phyloP scores from a whole-genome alignment of 2,329 filamentous ascomycete species.

The Venturia aucupariae region DNA sequence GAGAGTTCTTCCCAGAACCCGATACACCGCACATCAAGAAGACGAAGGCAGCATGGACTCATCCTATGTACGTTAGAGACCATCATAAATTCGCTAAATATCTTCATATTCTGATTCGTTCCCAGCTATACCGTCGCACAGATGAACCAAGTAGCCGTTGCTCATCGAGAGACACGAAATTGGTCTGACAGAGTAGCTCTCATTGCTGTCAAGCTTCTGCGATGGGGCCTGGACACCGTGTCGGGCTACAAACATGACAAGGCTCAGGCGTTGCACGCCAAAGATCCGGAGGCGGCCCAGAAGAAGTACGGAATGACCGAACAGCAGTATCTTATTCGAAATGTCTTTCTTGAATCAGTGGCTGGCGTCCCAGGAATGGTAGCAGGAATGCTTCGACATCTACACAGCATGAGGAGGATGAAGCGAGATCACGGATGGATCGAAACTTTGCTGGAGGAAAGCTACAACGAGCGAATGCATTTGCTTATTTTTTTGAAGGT shows the following conservation, averaged over 20 bases:
- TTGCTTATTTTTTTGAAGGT: slow-evolving; percentile 79
- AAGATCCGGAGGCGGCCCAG: slow-evolving; percentile 42
- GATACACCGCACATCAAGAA: slow-evolving; percentile 36
- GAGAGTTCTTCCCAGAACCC: slow-evolving; percentile 39
- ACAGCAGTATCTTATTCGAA: slow-evolving; percentile 79
- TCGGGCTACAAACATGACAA: slow-evolving; percentile 72
- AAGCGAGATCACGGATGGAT: slow-evolving; percentile 95
- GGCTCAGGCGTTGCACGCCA: slow-evolving; percentile 29
- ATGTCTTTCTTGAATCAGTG: slow-evolving; percentile 90
- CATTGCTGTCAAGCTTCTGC: slow-evolving; percentile 62
- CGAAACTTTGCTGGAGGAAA: slow-evolving; percentile 81
- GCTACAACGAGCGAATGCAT: slow-evolving; percentile 91
- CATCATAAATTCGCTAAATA: background rate
- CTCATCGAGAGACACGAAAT: slow-evolving; percentile 64
- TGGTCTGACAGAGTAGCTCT: slow-evolving; percentile 73
- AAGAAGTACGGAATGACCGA: slow-evolving; percentile 66
- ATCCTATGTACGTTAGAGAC: slow-evolving; percentile 32
- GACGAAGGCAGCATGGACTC: slow-evolving; percentile 40
- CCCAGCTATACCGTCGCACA: slow-evolving; percentile 64
- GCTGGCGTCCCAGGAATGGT: slow-evolving; percentile 97
- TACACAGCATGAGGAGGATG: slow-evolving; percentile 73
- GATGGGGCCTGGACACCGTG: slow-evolving; percentile 71
- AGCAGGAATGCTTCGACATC: slow-evolving; percentile 83
- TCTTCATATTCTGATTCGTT: background rate
- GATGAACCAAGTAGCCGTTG: slow-evolving; percentile 64